Evolutionary conservation across 2,329 filamentous ascomycete genomes (phyloP).

Genomic region (Colletotrichum orchidophilum): DNA sequence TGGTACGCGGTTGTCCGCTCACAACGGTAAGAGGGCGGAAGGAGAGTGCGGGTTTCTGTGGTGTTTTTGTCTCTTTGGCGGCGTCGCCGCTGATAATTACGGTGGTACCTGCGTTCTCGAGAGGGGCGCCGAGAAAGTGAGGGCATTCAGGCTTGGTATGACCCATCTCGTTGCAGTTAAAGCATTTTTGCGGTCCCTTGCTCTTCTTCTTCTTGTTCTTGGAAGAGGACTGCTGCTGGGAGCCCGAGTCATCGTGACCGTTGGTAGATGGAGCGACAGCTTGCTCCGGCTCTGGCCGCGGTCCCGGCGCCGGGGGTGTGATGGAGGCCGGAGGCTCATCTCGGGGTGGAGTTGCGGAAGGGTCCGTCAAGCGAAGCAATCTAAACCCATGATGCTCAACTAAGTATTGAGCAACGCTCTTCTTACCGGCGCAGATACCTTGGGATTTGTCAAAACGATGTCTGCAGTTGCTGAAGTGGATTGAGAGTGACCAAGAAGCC

Average conservation of each 20-base stretch:
- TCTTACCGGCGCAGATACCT: slow-evolving; percentile 95
- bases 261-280: background rate
- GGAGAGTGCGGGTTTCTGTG: slow-evolving; percentile 1
- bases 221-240: background rate
- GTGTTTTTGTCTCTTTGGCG: background rate
- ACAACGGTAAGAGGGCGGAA: slow-evolving; percentile 31
- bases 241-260: background rate
- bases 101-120: background rate
- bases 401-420: slow-evolving; percentile 87
- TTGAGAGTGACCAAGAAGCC: slow-evolving; percentile 28
- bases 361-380: slow-evolving; percentile 67
- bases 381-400: slow-evolving; percentile 85
- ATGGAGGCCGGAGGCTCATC: slow-evolving; percentile 12
- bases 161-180: slow-evolving; percentile 11
- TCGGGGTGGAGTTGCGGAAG: background rate
- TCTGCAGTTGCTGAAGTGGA: slow-evolving; percentile 11
- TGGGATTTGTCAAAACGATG: slow-evolving; percentile 19
- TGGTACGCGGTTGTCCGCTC: slow-evolving; percentile 61
- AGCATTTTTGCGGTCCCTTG: background rate
- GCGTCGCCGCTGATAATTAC: background rate
- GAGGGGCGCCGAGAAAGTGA: background rate
- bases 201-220: slow-evolving; percentile 11
- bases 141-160: slow-evolving; percentile 13
- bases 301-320: background rate
- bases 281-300: background rate